Conservation (phyloP, 805 yeast genomes). For the Candida maris region DNA sequence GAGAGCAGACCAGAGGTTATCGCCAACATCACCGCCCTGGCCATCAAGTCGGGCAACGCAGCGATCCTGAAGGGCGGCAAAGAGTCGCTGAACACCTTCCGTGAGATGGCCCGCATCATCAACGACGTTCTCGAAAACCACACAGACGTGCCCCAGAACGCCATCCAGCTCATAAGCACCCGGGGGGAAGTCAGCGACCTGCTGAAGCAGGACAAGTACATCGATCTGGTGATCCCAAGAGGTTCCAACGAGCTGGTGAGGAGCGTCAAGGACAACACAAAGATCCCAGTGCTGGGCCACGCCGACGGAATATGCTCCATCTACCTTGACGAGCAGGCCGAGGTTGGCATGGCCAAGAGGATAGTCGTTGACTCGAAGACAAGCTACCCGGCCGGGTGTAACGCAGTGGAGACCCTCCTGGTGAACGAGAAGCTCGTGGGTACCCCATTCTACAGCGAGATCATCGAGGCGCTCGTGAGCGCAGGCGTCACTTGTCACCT, state of each 20-base stretch:
- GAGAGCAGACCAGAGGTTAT: constrained; percentile 98
- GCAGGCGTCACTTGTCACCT: constrained; percentile 75
- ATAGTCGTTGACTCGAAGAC: constrained; percentile 86
- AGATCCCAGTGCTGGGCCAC: constrained; percentile 96
- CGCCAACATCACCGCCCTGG: constrained; percentile 94
- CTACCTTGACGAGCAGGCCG: constrained; percentile 75
- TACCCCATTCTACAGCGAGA: constrained; percentile 10
- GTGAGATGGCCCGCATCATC: constrained; percentile 72
- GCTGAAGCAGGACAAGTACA: constrained; percentile 78
- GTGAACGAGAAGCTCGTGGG: constrained; percentile 44
- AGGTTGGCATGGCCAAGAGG: constrained; percentile 68
- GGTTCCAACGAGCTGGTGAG: constrained; percentile 94
- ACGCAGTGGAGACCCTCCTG: constrained; percentile 87
- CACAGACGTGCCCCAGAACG: constrained; percentile 73
- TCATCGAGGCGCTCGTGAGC: constrained; percentile 41
- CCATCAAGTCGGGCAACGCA: constrained; percentile 94
- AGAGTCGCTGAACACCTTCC: constrained; percentile 82
- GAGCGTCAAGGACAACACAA: constrained; percentile 79
- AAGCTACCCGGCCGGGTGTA: constrained; percentile 98
- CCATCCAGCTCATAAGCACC: constrained; percentile 83
- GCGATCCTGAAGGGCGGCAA: constrained; percentile 98
- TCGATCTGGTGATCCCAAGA: constrained; percentile 94
- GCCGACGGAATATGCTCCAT: constrained; percentile 97
- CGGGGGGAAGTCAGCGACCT: constrained; percentile 88
- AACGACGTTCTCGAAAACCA: constrained; percentile 48